Conservation (phyloP, 306 rosid species). For the Begonia fuchsioides region DNA sequence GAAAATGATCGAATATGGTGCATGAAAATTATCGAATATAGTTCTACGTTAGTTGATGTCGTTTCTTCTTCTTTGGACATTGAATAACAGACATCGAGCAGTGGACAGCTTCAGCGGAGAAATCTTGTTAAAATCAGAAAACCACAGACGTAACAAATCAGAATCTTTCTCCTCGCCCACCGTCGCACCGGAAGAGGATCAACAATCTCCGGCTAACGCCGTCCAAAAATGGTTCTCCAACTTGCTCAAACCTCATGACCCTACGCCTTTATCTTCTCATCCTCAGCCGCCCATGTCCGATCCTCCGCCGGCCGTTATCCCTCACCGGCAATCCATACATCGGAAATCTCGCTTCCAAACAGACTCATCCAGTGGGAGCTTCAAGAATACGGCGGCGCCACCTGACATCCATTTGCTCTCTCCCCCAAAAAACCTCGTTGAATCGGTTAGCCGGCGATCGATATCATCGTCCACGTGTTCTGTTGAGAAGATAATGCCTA, state of each 20-base stretch:
- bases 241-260: conserved; percentile 32
- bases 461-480: conserved; percentile 55
- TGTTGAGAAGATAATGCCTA: conserved; percentile 17
- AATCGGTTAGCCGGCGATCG: conserved; percentile 43
- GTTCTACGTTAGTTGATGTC: too few species aligned
- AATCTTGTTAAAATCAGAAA: conserved; percentile 45
- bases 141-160: conserved; percentile 48
- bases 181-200: conserved; percentile 7
- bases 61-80: too few species aligned
- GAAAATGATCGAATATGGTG: too few species aligned
- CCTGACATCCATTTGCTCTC: conserved; percentile 32
- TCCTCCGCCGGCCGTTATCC: conserved; percentile 22
- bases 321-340: conserved; percentile 28
- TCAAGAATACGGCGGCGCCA: conserved; percentile 9
- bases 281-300: conserved; percentile 10
- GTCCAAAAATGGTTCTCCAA: conserved; percentile 55
- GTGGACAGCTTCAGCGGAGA: conserved; percentile 61
- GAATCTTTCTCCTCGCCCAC: conserved; percentile 17
- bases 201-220: conserved; percentile 29
- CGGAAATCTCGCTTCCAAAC: conserved; percentile 57
- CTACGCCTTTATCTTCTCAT: conserved; percentile 4
- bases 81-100: conserved; percentile 19
- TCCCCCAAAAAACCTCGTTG: conserved; percentile 53
- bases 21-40: too few species aligned
- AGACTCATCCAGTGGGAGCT: conserved; percentile 28